Conservation (phyloP, 2,329 filamentous ascomycete genomes). For the Cercospora sojina region DNA sequence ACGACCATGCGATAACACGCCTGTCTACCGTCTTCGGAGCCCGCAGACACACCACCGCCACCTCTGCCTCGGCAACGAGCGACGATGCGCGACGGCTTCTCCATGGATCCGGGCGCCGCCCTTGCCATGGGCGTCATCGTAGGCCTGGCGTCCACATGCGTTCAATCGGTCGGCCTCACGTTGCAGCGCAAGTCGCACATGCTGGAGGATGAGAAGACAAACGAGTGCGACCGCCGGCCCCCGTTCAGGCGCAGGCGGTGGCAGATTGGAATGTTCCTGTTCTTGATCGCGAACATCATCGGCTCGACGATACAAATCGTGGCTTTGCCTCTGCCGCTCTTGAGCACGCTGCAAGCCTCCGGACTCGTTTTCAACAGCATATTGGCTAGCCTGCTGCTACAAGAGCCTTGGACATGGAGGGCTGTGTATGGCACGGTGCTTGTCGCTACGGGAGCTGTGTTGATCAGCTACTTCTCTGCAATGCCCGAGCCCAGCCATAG, state of each 20-base stretch:
- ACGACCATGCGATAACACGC: slow-evolving; percentile 12
- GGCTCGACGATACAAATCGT: slow-evolving; percentile 98
- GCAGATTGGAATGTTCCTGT: slow-evolving; percentile 96
- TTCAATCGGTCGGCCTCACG: slow-evolving; percentile 92
- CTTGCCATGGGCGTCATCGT: slow-evolving; percentile 76
- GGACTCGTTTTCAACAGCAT: slow-evolving; percentile 98
- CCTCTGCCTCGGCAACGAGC: background rate
- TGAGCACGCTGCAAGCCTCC: slow-evolving; percentile 92
- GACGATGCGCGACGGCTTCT: slow-evolving; percentile 18
- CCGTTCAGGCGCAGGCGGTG: slow-evolving; percentile 88
- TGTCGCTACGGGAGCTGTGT: slow-evolving; percentile 80
- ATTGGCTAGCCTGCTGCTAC: slow-evolving; percentile 87
- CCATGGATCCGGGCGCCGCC: slow-evolving; percentile 24
- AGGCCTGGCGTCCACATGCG: slow-evolving; percentile 86
- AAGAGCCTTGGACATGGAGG: slow-evolving; percentile 90
- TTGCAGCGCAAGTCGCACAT: slow-evolving; percentile 97
- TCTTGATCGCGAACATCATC: slow-evolving; percentile 88
- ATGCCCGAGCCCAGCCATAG: slow-evolving; percentile 91
- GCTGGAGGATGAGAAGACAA: slow-evolving; percentile 89
- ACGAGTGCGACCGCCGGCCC: slow-evolving; percentile 74
- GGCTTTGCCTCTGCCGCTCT: slow-evolving; percentile 85
- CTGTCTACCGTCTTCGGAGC: background rate
- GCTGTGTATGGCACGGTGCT: slow-evolving; percentile 88
- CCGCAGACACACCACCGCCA: background rate
- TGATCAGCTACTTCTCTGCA: slow-evolving; percentile 92